These are phyloP conservation scores for Talaromyces nanjingensis DNA, from an alignment of 495 filamentous ascomycete genomes.

Conservation along the genomic window DNA sequence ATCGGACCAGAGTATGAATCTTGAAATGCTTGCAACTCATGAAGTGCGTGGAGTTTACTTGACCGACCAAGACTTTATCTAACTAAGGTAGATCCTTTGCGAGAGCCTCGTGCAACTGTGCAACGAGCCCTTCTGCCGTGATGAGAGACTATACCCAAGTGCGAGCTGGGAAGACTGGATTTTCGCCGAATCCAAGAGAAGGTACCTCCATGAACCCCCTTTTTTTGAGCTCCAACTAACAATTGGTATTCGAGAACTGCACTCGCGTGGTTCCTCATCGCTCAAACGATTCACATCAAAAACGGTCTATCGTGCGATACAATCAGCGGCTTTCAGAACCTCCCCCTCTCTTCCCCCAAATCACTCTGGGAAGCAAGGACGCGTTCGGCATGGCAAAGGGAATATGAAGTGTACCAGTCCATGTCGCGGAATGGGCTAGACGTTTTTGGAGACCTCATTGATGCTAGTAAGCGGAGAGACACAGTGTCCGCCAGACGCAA, in stretches of 20 bases:
- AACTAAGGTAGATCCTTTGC: neutral
- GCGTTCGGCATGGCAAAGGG: neutral
- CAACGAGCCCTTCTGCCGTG: constrained; percentile 3
- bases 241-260: neutral
- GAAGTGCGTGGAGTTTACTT: neutral
- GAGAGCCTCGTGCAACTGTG: constrained; percentile 3
- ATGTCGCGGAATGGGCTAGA: neutral
- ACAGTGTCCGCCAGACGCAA: neutral
- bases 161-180: neutral
- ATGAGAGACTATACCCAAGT: constrained; percentile 2
- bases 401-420: neutral
- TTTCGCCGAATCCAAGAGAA: neutral
- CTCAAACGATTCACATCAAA: neutral
- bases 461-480: neutral
- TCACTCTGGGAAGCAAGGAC: constrained; percentile 2
- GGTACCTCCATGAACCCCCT: neutral
- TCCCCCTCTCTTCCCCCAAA: constrained; percentile 1
- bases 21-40: neutral
- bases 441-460: neutral
- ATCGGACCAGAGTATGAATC: neutral
- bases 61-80: neutral
- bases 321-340: neutral
- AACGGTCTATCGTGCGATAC: neutral
- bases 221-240: neutral
- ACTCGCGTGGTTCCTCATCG: neutral